Evolutionary conservation across 148 eudicot genomes (phyloP), one percentile per base, ranked within the genome.

Genomic region (Nepenthes mirabilis): DNA sequence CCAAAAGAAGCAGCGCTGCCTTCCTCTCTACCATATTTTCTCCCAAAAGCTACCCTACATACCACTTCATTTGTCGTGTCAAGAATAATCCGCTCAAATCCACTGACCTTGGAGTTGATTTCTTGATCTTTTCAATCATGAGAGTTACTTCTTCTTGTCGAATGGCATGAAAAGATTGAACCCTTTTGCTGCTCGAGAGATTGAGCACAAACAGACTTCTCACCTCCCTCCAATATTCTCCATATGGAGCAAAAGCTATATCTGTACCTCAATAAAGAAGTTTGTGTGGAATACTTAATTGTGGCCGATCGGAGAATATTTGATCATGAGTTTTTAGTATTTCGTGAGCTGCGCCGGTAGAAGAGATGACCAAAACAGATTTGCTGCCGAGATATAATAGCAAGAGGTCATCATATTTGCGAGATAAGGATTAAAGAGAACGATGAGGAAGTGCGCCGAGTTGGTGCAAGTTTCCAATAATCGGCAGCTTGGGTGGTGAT

Each of bases 21-120:
- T 33, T 56, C 81, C 33, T 77, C 73, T 9, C 64, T 79, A 33
- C 80, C 72, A 59, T 85, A 83, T 55, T 81, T 85, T 59, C 72
- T 83, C 52, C 96, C 90, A 52, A 85, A 83, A 12, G 85, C 87
- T 14, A 72, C 76, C 70, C 83, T 74, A 60, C 85, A 77, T 36
- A 80, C 68, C 40, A 85, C 74, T 62, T 89, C 83, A 57, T 76
- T 75, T 2, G 80, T 81, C 8, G 62, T 11, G 34, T 55, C 47
- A 49, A 37, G 2, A 85, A 77, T 40, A 67, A 48, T 40, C 74
- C 76, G 12, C 77, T 85, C 37, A 89, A 57, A 62, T 89, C 66
- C 55, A 88, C 70, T 7, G 71, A 62, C 6, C 63, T 11, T 11
- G 56, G 12, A 34, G 52, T 33, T 1, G 52, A 66, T 11, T 65